These are phyloP conservation scores for Batkoa obscura DNA, from an alignment of 371 early-diverging fungal genomes.

Conservation along the genomic window DNA sequence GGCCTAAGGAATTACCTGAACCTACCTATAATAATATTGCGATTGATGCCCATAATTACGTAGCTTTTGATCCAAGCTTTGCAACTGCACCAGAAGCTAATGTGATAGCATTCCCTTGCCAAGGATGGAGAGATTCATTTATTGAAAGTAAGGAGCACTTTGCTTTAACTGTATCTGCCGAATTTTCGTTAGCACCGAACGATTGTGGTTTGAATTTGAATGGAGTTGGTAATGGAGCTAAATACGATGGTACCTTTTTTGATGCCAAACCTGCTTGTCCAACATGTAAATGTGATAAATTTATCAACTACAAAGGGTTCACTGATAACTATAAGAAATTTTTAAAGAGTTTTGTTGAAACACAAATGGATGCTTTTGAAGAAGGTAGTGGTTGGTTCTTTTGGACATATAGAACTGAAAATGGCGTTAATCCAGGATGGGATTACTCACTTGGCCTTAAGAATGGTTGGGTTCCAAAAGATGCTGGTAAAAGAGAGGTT, in stretches of 20 bases:
- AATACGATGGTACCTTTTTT: slow-evolving; percentile 37
- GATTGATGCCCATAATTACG: background rate
- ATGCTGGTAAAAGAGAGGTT: slow-evolving; percentile 10
- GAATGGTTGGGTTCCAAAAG: slow-evolving; percentile 15
- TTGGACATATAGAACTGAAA: slow-evolving; percentile 31
- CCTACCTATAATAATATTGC: slow-evolving; percentile 9
- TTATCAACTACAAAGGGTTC: slow-evolving; percentile 13
- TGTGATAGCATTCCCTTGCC: background rate
- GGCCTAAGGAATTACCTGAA: slow-evolving; percentile 10
- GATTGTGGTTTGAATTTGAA: slow-evolving; percentile 55
- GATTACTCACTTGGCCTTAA: slow-evolving; percentile 13
- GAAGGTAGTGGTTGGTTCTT: slow-evolving; percentile 25
- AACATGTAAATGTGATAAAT: slow-evolving; percentile 25
- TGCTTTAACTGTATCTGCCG: slow-evolving; percentile 16
- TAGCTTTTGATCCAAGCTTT: background rate
- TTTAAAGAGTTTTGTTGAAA: slow-evolving; percentile 14
- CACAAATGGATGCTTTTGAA: slow-evolving; percentile 27
- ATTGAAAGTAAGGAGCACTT: background rate
- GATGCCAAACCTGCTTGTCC: slow-evolving; percentile 13
- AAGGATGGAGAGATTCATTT: background rate
- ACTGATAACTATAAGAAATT: slow-evolving; percentile 10
- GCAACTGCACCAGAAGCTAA: background rate
- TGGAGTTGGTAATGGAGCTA: slow-evolving; percentile 38
- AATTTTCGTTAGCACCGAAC: slow-evolving; percentile 50
- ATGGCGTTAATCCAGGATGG: slow-evolving; percentile 13